These are phyloP conservation scores for Phalaenopsis equestris DNA, from an alignment of 106 monocot genomes.

Conservation along the genomic window DNA sequence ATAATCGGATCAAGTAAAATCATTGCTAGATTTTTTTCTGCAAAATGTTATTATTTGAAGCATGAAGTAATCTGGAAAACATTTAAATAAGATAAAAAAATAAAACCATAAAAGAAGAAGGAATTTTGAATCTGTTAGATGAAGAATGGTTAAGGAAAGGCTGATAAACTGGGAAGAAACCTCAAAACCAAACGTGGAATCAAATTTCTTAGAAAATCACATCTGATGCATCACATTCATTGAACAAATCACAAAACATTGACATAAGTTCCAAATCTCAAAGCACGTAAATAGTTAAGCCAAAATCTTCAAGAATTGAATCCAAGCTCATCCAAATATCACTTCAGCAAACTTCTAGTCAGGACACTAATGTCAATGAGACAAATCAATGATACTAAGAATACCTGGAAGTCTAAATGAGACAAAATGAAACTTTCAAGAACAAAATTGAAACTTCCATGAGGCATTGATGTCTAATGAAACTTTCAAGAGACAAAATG, in stretches of 20 bases:
- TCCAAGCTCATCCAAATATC: background rate
- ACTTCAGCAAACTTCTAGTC: too few relatives aligned
- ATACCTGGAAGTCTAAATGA: too few relatives aligned
- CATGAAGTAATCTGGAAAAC: background rate
- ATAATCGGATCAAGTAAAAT: background rate
- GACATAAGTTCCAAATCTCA: background rate
- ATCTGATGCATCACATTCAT: too few relatives aligned
- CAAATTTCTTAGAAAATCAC: background rate
- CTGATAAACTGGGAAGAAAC: background rate
- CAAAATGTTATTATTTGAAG: background rate
- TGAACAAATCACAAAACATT: background rate
- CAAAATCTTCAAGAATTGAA: background rate
- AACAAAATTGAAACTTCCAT: too few relatives aligned
- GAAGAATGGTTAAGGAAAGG: background rate
- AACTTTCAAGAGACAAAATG: too few relatives aligned
- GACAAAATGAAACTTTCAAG: too few relatives aligned
- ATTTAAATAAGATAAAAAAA: background rate
- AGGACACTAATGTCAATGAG: too few relatives aligned
- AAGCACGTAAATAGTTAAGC: background rate
- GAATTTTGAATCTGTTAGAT: background rate
- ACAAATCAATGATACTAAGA: too few relatives aligned
- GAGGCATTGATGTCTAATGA: too few relatives aligned
- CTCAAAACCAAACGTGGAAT: background rate
- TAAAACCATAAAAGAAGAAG: background rate
- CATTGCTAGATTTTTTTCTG: background rate